A percentile compares a stretch with the other conserved stretches of the same genome.
phyloP scores from a whole-genome alignment of 208 protist species.

The Leishmania arabica region DNA sequence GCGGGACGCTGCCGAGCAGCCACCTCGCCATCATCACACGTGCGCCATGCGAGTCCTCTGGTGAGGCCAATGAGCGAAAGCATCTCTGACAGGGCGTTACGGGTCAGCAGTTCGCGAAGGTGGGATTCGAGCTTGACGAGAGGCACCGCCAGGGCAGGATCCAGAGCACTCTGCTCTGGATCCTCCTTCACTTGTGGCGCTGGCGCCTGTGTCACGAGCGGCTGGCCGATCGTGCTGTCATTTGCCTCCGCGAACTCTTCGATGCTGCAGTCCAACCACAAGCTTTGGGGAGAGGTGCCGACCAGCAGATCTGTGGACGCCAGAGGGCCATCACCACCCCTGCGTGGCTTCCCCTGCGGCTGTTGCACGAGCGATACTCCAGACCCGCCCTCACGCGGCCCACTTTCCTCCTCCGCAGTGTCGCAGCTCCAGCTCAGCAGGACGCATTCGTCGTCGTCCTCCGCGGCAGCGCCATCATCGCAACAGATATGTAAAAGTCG shows the following conservation, averaged over 20 bases:
- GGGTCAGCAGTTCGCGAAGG: slow-evolving; percentile 12
- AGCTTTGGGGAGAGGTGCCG: not conserved
- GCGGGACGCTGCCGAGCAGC: not conserved
- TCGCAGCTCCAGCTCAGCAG: slow-evolving; percentile 20
- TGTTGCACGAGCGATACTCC: not conserved
- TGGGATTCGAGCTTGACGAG: slow-evolving; percentile 14
- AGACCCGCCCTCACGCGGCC: not conserved
- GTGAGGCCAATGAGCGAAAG: slow-evolving; percentile 7
- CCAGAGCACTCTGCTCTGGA: not conserved
- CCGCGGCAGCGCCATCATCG: not conserved
- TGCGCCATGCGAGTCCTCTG: slow-evolving; percentile 12
- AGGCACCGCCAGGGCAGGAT: not conserved
- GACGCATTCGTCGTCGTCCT: slow-evolving; percentile 11
- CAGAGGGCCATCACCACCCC: not conserved
- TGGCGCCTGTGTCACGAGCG: not conserved
- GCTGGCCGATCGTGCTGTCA: not conserved
- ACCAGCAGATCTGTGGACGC: not conserved
- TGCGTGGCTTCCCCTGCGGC: not conserved
- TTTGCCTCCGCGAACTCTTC: not conserved
- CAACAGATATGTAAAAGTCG: not conserved
- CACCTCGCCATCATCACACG: slow-evolving; percentile 1
- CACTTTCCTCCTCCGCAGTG: slow-evolving; percentile 6
- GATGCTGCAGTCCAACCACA: not conserved
- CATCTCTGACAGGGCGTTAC: slow-evolving; percentile 5
- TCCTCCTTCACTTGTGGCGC: not conserved